phyloP scores from a whole-genome alignment of 2,329 filamentous ascomycete species.

The Tolypocladium ophioglossoides region DNA sequence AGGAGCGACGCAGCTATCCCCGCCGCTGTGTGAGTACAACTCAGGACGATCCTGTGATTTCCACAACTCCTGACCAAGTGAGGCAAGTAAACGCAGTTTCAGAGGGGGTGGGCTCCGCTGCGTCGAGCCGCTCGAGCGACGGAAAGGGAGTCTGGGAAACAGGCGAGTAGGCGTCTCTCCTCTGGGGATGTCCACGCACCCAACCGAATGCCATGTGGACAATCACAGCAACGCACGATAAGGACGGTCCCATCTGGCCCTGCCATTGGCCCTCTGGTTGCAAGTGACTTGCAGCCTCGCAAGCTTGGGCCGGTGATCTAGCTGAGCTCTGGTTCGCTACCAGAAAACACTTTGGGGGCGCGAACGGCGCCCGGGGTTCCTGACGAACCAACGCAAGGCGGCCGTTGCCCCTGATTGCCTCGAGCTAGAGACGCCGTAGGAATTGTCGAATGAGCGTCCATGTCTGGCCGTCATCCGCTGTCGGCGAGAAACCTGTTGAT shows the following conservation, averaged over 20 bases:
- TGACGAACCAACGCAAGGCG: neutral
- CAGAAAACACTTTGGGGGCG: neutral
- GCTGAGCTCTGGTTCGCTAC: neutral
- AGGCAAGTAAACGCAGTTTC: neutral
- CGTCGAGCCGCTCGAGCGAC: neutral
- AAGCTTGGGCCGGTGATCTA: neutral
- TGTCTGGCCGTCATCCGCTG: neutral
- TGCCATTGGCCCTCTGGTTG: neutral
- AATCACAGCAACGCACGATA: neutral
- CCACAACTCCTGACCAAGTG: neutral
- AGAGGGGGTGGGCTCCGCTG: neutral
- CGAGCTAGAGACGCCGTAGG: neutral
- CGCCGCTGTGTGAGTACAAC: slow-evolving; percentile 1
- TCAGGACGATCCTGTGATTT: neutral
- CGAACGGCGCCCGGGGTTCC: neutral
- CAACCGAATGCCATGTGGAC: neutral
- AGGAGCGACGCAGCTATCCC: neutral
- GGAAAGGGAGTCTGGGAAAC: neutral
- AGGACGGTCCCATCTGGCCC: neutral
- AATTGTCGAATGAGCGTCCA: neutral
- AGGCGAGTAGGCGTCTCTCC: neutral
- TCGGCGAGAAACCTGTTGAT: neutral
- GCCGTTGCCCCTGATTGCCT: neutral
- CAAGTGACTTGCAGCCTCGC: neutral
- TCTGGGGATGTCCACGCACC: neutral